These are phyloP conservation scores for Crinitomyces ghanaensis DNA, from an alignment of 805 yeast species.

Conservation along the genomic window DNA sequence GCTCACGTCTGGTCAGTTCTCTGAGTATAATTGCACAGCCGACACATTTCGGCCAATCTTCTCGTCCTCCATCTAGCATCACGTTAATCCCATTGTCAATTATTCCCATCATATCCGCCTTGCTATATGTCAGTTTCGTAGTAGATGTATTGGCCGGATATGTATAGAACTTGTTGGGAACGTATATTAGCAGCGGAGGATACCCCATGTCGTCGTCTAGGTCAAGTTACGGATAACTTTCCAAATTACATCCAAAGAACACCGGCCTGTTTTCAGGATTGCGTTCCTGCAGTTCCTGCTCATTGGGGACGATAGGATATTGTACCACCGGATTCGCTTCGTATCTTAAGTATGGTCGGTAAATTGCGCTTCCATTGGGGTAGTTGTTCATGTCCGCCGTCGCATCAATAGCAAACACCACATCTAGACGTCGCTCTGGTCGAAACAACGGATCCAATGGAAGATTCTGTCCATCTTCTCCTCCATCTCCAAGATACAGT, in stretches of 20 bases:
- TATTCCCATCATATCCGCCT: slow-evolving; percentile 46
- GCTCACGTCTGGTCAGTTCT: slow-evolving; percentile 56
- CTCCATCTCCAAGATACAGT: slow-evolving; percentile 61
- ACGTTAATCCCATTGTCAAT: slow-evolving; percentile 70
- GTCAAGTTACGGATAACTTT: slow-evolving; percentile 41
- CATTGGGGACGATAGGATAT: slow-evolving; percentile 18
- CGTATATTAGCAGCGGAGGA: slow-evolving; percentile 69
- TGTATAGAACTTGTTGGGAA: slow-evolving; percentile 60
- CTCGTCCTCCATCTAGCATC: slow-evolving; percentile 53
- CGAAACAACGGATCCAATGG: slow-evolving; percentile 58
- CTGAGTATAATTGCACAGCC: slow-evolving; percentile 80
- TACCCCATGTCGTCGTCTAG: slow-evolving; percentile 59
- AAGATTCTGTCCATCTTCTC: slow-evolving; percentile 64
- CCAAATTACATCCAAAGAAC: slow-evolving; percentile 69
- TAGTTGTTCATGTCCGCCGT: slow-evolving; percentile 20
- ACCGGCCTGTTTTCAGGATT: slow-evolving; percentile 36
- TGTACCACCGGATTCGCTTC: slow-evolving; percentile 18
- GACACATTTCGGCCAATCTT: slow-evolving; percentile 66
- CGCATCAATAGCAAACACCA: slow-evolving; percentile 40
- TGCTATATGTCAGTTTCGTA: slow-evolving; percentile 49
- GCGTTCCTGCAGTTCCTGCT: slow-evolving; percentile 3
- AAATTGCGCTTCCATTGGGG: slow-evolving; percentile 22
- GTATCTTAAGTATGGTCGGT: slow-evolving; percentile 19
- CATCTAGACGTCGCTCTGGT: slow-evolving; percentile 48
- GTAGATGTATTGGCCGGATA: slow-evolving; percentile 65